phyloP scores from a whole-genome alignment of 2,329 filamentous ascomycete genomes.

The Pseudocercospora vitis region DNA sequence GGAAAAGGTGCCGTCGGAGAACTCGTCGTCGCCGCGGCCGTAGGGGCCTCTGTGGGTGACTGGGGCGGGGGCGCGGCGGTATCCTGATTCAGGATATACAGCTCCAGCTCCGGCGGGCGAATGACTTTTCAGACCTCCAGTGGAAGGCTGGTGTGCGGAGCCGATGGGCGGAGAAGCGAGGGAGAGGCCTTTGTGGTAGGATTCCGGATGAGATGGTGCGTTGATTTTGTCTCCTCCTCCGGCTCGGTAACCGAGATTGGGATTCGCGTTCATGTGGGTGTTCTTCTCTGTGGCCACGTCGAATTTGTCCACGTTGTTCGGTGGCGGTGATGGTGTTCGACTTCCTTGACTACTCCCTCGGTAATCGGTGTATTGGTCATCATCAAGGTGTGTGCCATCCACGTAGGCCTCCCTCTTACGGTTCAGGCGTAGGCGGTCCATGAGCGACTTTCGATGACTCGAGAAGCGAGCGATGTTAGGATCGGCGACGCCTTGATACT shows the following conservation, averaged over 20 bases:
- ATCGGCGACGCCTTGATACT: slow-evolving; percentile 42
- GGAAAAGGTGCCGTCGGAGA: slow-evolving; percentile 29
- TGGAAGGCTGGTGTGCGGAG: slow-evolving; percentile 10
- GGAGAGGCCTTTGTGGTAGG: slow-evolving; percentile 29
- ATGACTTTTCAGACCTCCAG: slow-evolving; percentile 6
- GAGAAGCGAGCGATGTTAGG: slow-evolving; percentile 29
- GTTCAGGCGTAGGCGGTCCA: slow-evolving; percentile 26
- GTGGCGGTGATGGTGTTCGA: slow-evolving; percentile 8
- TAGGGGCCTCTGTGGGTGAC: slow-evolving; percentile 12
- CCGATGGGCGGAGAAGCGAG: slow-evolving; percentile 31
- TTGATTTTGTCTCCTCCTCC: not conserved
- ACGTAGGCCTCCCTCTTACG: slow-evolving; percentile 19
- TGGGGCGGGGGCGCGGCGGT: slow-evolving; percentile 19
- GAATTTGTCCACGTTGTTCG: slow-evolving; percentile 15
- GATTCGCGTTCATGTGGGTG: slow-evolving; percentile 18
- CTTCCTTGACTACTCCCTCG: slow-evolving; percentile 22
- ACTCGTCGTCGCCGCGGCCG: slow-evolving; percentile 21
- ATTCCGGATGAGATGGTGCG: not conserved
- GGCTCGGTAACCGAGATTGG: slow-evolving; percentile 9
- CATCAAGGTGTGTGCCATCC: slow-evolving; percentile 10
- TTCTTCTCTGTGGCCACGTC: slow-evolving; percentile 17
- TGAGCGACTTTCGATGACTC: slow-evolving; percentile 24
- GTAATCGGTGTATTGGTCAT: slow-evolving; percentile 21
- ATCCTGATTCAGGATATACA: slow-evolving; percentile 23
- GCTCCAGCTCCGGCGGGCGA: not conserved